A percentile compares a stretch with the other conserved stretches of the same genome.
Evolutionary conservation across 2,329 filamentous ascomycete genomes (phyloP).

Genomic region (Clarireedia monteithiana): DNA sequence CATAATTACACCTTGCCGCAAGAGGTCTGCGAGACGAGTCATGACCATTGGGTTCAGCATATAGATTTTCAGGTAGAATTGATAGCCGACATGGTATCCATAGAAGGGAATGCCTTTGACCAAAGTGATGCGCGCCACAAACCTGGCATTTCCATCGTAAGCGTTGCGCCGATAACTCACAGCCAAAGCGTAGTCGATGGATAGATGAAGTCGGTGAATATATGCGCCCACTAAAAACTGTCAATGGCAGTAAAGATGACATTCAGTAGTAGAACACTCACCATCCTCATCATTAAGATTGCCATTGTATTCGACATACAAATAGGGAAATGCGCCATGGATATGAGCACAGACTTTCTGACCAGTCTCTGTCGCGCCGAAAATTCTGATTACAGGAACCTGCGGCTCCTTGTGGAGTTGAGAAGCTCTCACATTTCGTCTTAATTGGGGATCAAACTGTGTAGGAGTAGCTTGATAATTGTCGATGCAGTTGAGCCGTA

Average conservation of each 20-base stretch:
- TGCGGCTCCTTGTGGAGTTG: slow-evolving; percentile 57
- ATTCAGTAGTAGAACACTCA: slow-evolving; percentile 33
- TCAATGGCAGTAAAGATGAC: slow-evolving; percentile 10
- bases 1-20: slow-evolving; percentile 83
- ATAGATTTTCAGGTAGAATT: slow-evolving; percentile 89
- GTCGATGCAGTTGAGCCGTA: slow-evolving; percentile 93
- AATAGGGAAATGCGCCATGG: slow-evolving; percentile 89
- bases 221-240: slow-evolving; percentile 57
- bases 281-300: slow-evolving; percentile 58
- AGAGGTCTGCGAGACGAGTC: slow-evolving; percentile 77
- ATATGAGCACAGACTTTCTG: slow-evolving; percentile 96
- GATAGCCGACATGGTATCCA: slow-evolving; percentile 88
- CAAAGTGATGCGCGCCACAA: slow-evolving; percentile 83
- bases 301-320: slow-evolving; percentile 83
- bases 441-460: slow-evolving; percentile 71
- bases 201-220: slow-evolving; percentile 70
- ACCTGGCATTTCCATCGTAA: slow-evolving; percentile 59
- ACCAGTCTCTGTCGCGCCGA: slow-evolving; percentile 87
- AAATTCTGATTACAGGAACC: slow-evolving; percentile 81
- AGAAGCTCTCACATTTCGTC: slow-evolving; percentile 52
- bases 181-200: slow-evolving; percentile 84
- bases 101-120: slow-evolving; percentile 95
- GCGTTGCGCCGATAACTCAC: slow-evolving; percentile 75
- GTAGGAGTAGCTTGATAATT: slow-evolving; percentile 80
- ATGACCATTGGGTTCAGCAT: slow-evolving; percentile 81